Evolutionary conservation across 192 early-diverging fungal genomes (phyloP).

Genomic region (Podila epigama): DNA sequence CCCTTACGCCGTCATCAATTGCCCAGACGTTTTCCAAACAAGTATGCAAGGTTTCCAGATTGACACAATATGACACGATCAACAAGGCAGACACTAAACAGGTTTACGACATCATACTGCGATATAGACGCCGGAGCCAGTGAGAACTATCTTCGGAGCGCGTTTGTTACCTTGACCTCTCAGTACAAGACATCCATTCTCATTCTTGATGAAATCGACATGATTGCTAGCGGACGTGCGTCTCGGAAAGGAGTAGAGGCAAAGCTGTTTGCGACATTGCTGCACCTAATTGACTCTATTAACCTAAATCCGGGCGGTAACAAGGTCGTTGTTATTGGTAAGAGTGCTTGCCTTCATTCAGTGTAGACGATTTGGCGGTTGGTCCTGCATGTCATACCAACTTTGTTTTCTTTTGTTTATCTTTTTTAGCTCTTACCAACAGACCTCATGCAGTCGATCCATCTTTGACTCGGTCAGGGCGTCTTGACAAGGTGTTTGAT

Average conservation of each 20-base stretch:
- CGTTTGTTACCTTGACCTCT: constrained; percentile 40
- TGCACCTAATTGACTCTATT: constrained; percentile 52
- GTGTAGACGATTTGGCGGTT: not conserved
- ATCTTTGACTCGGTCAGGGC: constrained; percentile 61
- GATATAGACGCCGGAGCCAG: constrained; percentile 61
- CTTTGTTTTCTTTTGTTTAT: not conserved
- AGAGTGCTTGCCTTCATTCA: not conserved
- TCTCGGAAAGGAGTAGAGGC: constrained; percentile 53
- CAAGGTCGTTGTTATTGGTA: constrained; percentile 59
- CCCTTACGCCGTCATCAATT: constrained; percentile 55
- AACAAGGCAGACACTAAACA: not conserved
- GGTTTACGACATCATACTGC: not conserved
- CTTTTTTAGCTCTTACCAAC: constrained; percentile 56
- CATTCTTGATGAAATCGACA: constrained; percentile 65
- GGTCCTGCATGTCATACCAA: not conserved
- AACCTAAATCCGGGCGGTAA: constrained; percentile 23
- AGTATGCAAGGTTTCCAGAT: constrained; percentile 20
- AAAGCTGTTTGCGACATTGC: constrained; percentile 48
- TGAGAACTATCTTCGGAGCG: constrained; percentile 53
- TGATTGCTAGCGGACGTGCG: constrained; percentile 50
- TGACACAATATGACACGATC: too few relatives aligned
- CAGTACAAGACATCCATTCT: constrained; percentile 51
- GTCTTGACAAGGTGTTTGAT: constrained; percentile 60
- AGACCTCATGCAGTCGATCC: constrained; percentile 58
- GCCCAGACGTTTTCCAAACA: constrained; percentile 58